A percentile compares a stretch with the other conserved stretches of the same genome.
Evolutionary conservation across 164 flowering plant genomes (phyloP).

Genomic region (Aristolochia californica): DNA sequence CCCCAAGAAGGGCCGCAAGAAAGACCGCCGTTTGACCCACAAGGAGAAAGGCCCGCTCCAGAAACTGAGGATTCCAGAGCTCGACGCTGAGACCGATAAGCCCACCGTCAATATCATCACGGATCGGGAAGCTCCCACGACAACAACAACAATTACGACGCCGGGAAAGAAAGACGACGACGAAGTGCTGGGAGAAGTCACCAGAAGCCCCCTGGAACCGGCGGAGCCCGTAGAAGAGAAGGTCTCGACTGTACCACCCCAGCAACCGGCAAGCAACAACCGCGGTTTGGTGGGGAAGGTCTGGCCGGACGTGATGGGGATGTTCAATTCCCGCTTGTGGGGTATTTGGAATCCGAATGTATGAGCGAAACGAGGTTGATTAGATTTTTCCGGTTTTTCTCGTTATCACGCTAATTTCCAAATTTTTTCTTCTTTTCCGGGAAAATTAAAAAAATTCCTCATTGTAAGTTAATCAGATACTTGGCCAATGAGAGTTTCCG

Average conservation of each 20-base stretch:
- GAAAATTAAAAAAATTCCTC: no score
- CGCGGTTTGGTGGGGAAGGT: slow-evolving; percentile 33
- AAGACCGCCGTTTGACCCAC: background rate
- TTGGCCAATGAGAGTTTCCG: no score
- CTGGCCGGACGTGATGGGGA: slow-evolving; percentile 70
- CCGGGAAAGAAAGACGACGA: no score
- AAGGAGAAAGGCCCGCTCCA: background rate
- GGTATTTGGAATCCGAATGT: slow-evolving; percentile 49
- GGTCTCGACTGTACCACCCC: background rate
- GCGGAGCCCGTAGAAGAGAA: background rate
- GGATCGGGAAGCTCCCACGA: no score
- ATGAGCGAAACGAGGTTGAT: background rate
- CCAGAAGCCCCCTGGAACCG: background rate
- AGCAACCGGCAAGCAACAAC: background rate
- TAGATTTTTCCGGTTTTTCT: no score
- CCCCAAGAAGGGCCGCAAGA: background rate
- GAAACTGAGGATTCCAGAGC: background rate
- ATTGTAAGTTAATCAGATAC: no score
- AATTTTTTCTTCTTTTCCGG: no score
- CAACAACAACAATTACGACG: background rate
- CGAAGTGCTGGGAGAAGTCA: no score
- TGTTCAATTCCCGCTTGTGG: slow-evolving; percentile 78
- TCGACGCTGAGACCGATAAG: no score
- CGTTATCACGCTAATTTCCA: no score
- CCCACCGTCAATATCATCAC: no score